Evolutionary conservation across 2,329 filamentous ascomycete species (phyloP).

Genomic region (Dactylellina drechsleri): DNA sequence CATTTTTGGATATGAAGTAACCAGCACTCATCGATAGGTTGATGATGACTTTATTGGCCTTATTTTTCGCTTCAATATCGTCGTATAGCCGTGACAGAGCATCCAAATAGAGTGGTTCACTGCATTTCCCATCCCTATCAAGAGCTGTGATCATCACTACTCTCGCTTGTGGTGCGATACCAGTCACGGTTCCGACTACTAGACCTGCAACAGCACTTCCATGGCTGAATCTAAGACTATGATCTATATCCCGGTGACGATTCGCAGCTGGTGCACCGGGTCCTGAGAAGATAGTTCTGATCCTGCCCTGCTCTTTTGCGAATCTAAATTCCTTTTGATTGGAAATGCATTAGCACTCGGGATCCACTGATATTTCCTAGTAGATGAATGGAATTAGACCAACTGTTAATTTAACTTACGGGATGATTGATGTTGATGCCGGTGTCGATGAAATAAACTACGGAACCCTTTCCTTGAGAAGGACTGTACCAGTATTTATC

Average conservation of each 20-base stretch:
- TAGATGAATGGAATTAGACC: background rate
- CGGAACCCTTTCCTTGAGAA: conserved; percentile 21
- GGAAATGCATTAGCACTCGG: background rate
- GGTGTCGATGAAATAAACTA: conserved; percentile 40
- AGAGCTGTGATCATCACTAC: conserved; percentile 29
- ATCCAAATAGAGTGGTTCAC: conserved; percentile 22
- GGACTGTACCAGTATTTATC: conserved; percentile 14
- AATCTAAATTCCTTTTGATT: conserved; percentile 29
- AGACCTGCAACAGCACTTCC: conserved; percentile 36
- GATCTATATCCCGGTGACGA: conserved; percentile 22
- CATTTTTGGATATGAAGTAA: background rate
- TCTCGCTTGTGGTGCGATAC: conserved; percentile 17
- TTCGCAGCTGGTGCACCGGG: conserved; percentile 10
- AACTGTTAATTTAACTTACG: conserved; percentile 7
- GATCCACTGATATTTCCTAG: background rate
- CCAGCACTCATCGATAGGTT: conserved; percentile 45
- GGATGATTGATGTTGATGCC: conserved; percentile 39
- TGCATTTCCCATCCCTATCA: conserved; percentile 11
- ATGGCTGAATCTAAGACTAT: conserved; percentile 36
- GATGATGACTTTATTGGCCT: conserved; percentile 13
- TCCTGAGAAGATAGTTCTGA: conserved; percentile 11
- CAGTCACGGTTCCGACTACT: conserved; percentile 27
- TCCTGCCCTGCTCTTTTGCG: background rate
- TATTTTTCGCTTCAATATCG: background rate
- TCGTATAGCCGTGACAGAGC: conserved; percentile 21